Conservation (phyloP, 164 flowering plant species). For the Tinospora cordifolia region DNA sequence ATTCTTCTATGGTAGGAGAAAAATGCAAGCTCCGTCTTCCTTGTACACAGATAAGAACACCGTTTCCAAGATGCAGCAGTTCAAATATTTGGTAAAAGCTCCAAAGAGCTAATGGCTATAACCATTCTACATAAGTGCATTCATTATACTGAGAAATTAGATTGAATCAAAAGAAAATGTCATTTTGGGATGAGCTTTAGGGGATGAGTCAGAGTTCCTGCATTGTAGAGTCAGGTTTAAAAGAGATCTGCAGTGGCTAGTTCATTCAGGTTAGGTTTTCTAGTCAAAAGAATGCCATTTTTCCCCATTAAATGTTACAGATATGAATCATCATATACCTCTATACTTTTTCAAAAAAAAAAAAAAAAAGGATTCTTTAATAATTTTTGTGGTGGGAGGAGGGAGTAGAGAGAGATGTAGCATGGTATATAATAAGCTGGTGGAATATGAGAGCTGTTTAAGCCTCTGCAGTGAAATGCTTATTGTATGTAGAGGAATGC, state of each 20-base stretch:
- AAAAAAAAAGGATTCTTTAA: too few species aligned
- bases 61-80: neutral
- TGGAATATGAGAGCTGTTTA: too few species aligned
- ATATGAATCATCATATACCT: neutral
- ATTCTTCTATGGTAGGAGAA: neutral
- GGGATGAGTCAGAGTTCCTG: too few species aligned
- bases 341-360: too few species aligned
- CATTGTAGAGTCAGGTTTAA: too few species aligned
- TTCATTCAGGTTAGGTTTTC: too few species aligned
- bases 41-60: neutral
- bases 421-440: too few species aligned
- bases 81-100: neutral
- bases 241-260: neutral
- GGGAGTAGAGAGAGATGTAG: too few species aligned
- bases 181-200: too few species aligned
- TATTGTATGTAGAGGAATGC: too few species aligned
- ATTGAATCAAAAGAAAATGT: neutral
- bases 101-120: neutral
- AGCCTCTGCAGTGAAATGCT: too few species aligned
- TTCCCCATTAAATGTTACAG: neutral
- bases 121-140: neutral
- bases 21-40: neutral
- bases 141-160: neutral
- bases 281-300: neutral
- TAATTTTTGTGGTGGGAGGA: too few species aligned